A percentile compares a stretch with the other conserved stretches of the same genome.
These are phyloP conservation scores for Leucocoprinus leucothites DNA, from an alignment of 768 basidiomycete genomes.

Conservation along the genomic window DNA sequence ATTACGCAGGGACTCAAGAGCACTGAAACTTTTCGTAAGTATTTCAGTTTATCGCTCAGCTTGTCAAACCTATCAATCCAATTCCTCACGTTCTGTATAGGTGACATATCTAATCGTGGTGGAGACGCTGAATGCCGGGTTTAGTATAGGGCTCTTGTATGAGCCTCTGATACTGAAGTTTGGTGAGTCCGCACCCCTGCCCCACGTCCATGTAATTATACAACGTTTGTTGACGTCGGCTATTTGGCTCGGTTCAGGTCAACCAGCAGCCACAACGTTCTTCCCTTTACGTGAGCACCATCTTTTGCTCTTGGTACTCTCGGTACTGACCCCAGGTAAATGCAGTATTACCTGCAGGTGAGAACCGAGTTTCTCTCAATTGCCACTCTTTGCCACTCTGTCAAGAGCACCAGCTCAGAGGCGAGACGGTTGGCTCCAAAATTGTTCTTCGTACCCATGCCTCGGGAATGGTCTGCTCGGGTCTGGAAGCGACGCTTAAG, in stretches of 20 bases:
- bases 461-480: too few species aligned
- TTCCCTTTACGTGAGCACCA: slow-evolving; percentile 27
- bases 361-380: slow-evolving; percentile 6
- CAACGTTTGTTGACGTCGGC: not conserved
- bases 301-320: not conserved
- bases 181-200: slow-evolving; percentile 20
- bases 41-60: too few species aligned
- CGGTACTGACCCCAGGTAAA: too few species aligned
- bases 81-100: slow-evolving; percentile 18
- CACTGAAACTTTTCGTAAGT: slow-evolving; percentile 32
- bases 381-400: not conserved
- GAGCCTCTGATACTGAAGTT: slow-evolving; percentile 36
- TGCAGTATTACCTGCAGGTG: slow-evolving; percentile 30
- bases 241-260: slow-evolving; percentile 10
- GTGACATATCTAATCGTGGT: slow-evolving; percentile 30
- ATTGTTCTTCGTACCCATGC: too few species aligned
- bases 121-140: slow-evolving; percentile 33
- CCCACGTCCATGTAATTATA: too few species aligned
- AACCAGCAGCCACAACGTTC: slow-evolving; percentile 19
- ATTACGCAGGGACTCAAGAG: slow-evolving; percentile 25
- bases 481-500: too few species aligned
- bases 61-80: too few species aligned
- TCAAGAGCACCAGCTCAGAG: too few species aligned
- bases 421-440: too few species aligned
- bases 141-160: slow-evolving; percentile 34